phyloP scores from a whole-genome alignment of 2,329 filamentous ascomycete genomes.

The Neonectria ditissima region DNA sequence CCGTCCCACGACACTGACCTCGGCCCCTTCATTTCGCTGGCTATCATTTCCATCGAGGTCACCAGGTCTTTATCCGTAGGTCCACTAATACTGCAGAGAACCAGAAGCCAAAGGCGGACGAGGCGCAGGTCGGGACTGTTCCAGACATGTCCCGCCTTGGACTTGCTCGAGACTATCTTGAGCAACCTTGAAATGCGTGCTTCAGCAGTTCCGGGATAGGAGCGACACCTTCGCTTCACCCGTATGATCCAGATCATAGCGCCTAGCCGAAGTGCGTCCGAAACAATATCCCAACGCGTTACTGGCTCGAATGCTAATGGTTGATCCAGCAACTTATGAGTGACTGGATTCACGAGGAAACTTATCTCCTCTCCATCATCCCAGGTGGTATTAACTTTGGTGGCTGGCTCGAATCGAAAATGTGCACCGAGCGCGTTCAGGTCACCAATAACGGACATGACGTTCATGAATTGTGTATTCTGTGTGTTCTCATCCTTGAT shows the following conservation, averaged over 20 bases:
- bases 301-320: not conserved
- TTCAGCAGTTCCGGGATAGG: constrained; percentile 22
- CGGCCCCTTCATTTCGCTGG: not conserved
- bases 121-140: not conserved
- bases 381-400: constrained; percentile 11
- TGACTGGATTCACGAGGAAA: constrained; percentile 3
- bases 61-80: constrained; percentile 1
- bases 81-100: constrained; percentile 17
- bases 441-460: constrained; percentile 14
- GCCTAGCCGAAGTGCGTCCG: constrained; percentile 16
- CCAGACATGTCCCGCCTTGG: not conserved
- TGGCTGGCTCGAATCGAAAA: not conserved
- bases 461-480: not conserved
- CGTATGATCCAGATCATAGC: constrained; percentile 24
- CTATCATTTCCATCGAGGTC: constrained; percentile 5
- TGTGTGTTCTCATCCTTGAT: too few relatives aligned
- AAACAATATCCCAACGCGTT: not conserved
- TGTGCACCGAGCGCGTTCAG: constrained; percentile 9
- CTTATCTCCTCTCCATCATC: constrained; percentile 16
- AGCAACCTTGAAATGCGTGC: constrained; percentile 14
- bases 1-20: not conserved
- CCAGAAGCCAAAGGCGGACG: constrained; percentile 20
- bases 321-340: constrained; percentile 8
- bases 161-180: not conserved
- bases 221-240: constrained; percentile 19